Evolutionary conservation across 73 alveolate species (phyloP), one percentile per base, ranked within the genome.

Genomic region (Paramecium primaurelia): DNA sequence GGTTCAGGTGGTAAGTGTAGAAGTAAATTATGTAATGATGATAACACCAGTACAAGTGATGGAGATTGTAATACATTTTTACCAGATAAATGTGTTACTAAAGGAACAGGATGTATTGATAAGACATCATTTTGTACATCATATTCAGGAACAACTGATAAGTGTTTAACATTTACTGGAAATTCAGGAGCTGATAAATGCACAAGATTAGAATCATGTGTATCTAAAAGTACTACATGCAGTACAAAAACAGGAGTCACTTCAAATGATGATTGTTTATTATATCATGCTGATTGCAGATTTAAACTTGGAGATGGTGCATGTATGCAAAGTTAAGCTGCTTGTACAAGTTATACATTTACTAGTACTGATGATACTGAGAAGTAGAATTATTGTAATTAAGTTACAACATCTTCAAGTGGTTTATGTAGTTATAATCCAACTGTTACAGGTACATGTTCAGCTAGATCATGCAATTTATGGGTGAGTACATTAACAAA

Each of bases 41-140:
- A 64, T 64, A 11, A 51, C 28, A 64, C 84, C 1, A 32, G 51
- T 64, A 0, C 25, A 64, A 64, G 32, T 32, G 84, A 64, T 36
- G 59, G 88, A 8, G 88, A 36, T 75, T 75, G 88, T 10, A 10
- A n/a, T 75, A 75, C 88, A 30, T 75, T 75, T 75, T 37, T 75
- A 20, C 4, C 64, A 12, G 68, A 38, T 9, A 22, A 22, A 22
- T 75, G 88, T 34, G 88, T 37, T 6, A 75, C 88, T 16, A 34
- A 75, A 7, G 88, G 88, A 75, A 18, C n/a, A 37, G 68, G 88
- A 75, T 75, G 88, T 37, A 42, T 38, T 75, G 26, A 2, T 0
- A 34, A 34, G 30, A 75, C 88, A 37, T 10, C 88, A 2, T 20
- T 3, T 16, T 75, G 88, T 36, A 0, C 68, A 0, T 12, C 64